Conservation (phyloP, 2,329 filamentous ascomycete genomes). For the Paecilomyces dactylethromorphus region DNA sequence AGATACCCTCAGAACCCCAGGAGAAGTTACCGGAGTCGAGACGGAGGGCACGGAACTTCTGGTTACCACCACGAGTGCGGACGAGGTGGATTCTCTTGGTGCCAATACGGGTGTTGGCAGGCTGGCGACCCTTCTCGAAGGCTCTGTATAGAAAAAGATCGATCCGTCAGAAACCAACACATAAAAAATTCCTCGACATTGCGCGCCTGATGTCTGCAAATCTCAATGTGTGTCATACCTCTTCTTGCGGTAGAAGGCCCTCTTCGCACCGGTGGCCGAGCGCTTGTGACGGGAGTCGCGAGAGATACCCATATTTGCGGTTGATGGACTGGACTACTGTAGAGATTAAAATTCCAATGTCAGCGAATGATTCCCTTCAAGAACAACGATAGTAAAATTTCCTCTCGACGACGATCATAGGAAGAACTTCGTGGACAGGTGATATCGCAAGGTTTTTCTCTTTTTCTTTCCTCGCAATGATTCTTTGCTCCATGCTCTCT, state of each 20-base stretch:
- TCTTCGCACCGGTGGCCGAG: slow-evolving; percentile 97
- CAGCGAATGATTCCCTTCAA: slow-evolving; percentile 4
- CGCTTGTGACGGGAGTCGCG: slow-evolving; percentile 99
- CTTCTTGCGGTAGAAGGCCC: slow-evolving; percentile 73
- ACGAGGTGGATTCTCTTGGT: slow-evolving; percentile 93
- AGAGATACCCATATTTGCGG: slow-evolving; percentile 97
- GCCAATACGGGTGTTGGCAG: slow-evolving; percentile 99
- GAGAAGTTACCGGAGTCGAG: slow-evolving; percentile 99
- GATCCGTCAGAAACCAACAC: slow-evolving; percentile 53
- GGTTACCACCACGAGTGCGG: slow-evolving; percentile 96
- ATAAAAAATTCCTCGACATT: slow-evolving; percentile 38
- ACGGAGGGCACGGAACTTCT: slow-evolving; percentile 98
- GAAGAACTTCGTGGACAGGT: neutral
- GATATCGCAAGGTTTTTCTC: neutral
- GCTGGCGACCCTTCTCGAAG: slow-evolving; percentile 99
- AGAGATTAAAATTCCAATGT: slow-evolving; percentile 5
- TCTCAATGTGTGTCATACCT: slow-evolving; percentile 40
- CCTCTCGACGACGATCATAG: neutral
- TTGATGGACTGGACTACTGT: slow-evolving; percentile 49
- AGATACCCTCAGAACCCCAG: slow-evolving; percentile 95
- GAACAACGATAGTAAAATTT: neutral
- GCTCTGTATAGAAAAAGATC: slow-evolving; percentile 69
- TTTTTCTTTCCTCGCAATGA: neutral
- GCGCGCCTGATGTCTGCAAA: neutral
- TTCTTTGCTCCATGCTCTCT: neutral